Evolutionary conservation across 2,329 filamentous ascomycete species (phyloP), one percentile per base, ranked within the genome.

Genomic region (Monosporascus sp.): DNA sequence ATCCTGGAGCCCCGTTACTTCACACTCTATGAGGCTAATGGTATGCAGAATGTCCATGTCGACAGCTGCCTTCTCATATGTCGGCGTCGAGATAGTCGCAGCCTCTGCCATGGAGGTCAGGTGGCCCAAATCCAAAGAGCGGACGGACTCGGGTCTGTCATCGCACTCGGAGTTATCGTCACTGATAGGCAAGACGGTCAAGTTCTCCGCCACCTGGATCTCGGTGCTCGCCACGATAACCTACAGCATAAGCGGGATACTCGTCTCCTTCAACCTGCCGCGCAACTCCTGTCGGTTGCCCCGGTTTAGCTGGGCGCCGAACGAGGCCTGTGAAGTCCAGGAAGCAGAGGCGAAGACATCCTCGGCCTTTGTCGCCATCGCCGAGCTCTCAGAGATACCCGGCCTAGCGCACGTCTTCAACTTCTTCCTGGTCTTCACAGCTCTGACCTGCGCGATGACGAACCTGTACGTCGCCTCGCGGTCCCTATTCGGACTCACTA

Each of bases 381-480:
- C 63, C 15, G 51, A 61, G 14, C 7, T 18, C 22, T 25, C 24
- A 15, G 17, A 27, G 42, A 25, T 46, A 3, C 42, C 42, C 25
- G 57, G 51, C 14, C 54, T 70, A 22, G 65, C 59, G 5, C 48
- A 60, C 18, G 56, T 59, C 15, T 66, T 70, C 57, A 71, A 70
- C 54, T 55, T 53, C 18, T 69, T 71, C 34, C 59, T 68, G 8
- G 55, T 70, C 9, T 63, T 70, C 51, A 69, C 67, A 0, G 65
- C 63, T 0, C 51, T 71, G 8, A 65, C 62, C 4, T 68, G 63
- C 52, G 68, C 67, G 9, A 66, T 65, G 50, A 70, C 68, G 6
- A 69, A 67, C 42, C 61, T 71, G 2, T 71, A 69, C 50, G 62
- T 70, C 15, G 66, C 68, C 0, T 70, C 68, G 5, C 58, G 68